A percentile compares a stretch with the other conserved stretches of the same genome.
phyloP scores from a whole-genome alignment of 176 grass and related monocot genomes.

The Pontederia paniculata region DNA sequence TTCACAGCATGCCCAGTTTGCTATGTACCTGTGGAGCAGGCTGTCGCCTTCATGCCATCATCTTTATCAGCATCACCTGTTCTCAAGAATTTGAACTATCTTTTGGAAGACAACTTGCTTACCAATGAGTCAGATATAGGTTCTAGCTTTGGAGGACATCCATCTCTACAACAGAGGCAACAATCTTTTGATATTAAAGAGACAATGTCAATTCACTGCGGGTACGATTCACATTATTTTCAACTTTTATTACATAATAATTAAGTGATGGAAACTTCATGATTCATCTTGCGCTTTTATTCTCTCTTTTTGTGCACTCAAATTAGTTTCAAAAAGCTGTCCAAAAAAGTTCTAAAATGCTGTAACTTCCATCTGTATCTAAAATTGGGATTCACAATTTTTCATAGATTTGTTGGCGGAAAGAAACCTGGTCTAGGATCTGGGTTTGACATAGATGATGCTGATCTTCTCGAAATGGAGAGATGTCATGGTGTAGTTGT shows the following conservation, averaged over 20 bases:
- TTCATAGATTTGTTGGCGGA: slow-evolving; percentile 70
- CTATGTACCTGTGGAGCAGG: slow-evolving; percentile 76
- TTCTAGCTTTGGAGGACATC: slow-evolving; percentile 84
- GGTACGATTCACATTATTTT: slow-evolving; percentile 35
- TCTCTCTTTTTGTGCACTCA: slow-evolving; percentile 6
- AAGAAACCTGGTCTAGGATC: slow-evolving; percentile 69
- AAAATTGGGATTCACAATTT: slow-evolving; percentile 20
- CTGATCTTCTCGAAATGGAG: slow-evolving; percentile 84
- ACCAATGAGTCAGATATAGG: slow-evolving; percentile 45
- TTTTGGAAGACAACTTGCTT: slow-evolving; percentile 28
- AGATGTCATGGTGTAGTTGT: slow-evolving; percentile 59
- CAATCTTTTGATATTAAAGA: slow-evolving; percentile 80
- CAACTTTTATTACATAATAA: background rate
- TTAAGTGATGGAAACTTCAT: too few species aligned
- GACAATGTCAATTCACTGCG: slow-evolving; percentile 74
- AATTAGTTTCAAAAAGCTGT: background rate
- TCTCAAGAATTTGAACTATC: slow-evolving; percentile 31
- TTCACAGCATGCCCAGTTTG: slow-evolving; percentile 92
- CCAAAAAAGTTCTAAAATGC: too few species aligned
- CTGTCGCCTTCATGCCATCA: slow-evolving; percentile 50
- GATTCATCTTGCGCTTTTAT: slow-evolving; percentile 14
- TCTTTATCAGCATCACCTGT: slow-evolving; percentile 53
- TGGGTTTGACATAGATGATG: slow-evolving; percentile 84
- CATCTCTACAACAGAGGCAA: slow-evolving; percentile 60
- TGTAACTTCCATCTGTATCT: slow-evolving; percentile 2